Percentiles rank a stretch among this genome's conserved stretches.
Evolutionary conservation across 2,329 filamentous ascomycete species (phyloP).

Genomic region (Pyrenophora graminea): DNA sequence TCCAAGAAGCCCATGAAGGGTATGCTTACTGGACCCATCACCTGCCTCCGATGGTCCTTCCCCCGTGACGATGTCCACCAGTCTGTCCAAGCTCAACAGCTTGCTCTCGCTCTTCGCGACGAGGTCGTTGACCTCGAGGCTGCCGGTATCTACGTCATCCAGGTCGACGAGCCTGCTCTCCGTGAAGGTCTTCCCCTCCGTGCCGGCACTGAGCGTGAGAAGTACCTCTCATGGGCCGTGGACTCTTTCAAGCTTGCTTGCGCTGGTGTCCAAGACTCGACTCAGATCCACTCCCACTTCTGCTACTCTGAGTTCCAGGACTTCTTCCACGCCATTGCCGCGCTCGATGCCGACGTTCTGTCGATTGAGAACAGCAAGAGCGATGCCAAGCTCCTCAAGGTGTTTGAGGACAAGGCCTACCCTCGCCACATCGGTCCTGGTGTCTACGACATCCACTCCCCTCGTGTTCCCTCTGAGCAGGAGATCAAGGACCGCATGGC

Average conservation of each 20-base stretch:
- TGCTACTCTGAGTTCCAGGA: conserved; percentile 99
- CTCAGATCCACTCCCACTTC: conserved; percentile 99
- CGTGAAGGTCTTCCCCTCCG: conserved; percentile 99
- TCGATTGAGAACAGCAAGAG: conserved; percentile 99
- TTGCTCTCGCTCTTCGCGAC: conserved; percentile 95
- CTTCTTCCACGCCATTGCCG: conserved; percentile 99
- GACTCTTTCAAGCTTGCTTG: conserved; percentile 97
- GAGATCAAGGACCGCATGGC: conserved; percentile 98
- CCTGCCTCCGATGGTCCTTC: conserved; percentile 99
- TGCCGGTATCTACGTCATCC: conserved; percentile 95
- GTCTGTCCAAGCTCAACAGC: conserved; percentile 97
- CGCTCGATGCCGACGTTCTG: conserved; percentile 95
- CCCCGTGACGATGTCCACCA: conserved; percentile 99
- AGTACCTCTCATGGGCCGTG: conserved; percentile 96
- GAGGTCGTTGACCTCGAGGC: conserved; percentile 98
- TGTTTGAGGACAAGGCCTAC: conserved; percentile 97
- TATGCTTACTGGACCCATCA: conserved; percentile 99
- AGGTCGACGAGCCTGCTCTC: conserved; percentile 98
- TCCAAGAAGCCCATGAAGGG: conserved; percentile 99
- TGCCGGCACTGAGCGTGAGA: conserved; percentile 88
- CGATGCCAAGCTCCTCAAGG: conserved; percentile 97
- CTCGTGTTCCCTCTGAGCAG: conserved; percentile 93
- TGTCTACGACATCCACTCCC: conserved; percentile 99
- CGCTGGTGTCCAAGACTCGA: conserved; percentile 89
- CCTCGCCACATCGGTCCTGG: conserved; percentile 97